phyloP scores from a whole-genome alignment of 148 eudicot species.

The Cornus controversa region DNA sequence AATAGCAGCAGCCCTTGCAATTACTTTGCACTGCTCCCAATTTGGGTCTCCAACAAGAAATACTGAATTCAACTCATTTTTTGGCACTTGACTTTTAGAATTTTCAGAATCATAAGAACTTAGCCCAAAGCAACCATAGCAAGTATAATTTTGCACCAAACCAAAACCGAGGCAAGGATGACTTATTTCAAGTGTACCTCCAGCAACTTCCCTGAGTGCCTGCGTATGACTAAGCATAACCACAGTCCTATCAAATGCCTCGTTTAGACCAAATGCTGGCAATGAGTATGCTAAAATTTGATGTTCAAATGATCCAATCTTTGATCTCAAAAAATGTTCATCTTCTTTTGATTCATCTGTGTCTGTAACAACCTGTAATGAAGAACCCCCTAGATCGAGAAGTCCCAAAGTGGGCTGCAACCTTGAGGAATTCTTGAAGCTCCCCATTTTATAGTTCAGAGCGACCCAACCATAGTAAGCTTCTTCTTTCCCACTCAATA shows the following conservation, averaged over 20 bases:
- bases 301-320: constrained; percentile 51
- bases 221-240: constrained; percentile 50
- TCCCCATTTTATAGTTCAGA: constrained; percentile 64
- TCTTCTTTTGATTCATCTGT: constrained; percentile 25
- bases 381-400: constrained; percentile 91
- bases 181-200: constrained; percentile 38
- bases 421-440: constrained; percentile 36
- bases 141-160: constrained; percentile 50
- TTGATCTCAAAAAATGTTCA: constrained; percentile 38
- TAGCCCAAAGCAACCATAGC: constrained; percentile 42
- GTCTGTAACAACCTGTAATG: constrained; percentile 71
- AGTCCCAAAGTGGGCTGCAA: constrained; percentile 52
- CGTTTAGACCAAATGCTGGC: constrained; percentile 76
- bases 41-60: constrained; percentile 59
- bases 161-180: constrained; percentile 76
- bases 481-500: constrained; percentile 84
- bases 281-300: constrained; percentile 58
- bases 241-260: constrained; percentile 74
- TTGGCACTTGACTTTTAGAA: constrained; percentile 11
- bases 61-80: constrained; percentile 31
- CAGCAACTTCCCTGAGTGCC: constrained; percentile 34
- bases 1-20: constrained; percentile 60
- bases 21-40: constrained; percentile 62
- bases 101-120: constrained; percentile 16
- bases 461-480: constrained; percentile 92